Percentiles rank a stretch among this genome's conserved stretches.
Evolutionary conservation across 1,139 yeast species (phyloP).

Genomic region (Yamadazyma taylorii): DNA sequence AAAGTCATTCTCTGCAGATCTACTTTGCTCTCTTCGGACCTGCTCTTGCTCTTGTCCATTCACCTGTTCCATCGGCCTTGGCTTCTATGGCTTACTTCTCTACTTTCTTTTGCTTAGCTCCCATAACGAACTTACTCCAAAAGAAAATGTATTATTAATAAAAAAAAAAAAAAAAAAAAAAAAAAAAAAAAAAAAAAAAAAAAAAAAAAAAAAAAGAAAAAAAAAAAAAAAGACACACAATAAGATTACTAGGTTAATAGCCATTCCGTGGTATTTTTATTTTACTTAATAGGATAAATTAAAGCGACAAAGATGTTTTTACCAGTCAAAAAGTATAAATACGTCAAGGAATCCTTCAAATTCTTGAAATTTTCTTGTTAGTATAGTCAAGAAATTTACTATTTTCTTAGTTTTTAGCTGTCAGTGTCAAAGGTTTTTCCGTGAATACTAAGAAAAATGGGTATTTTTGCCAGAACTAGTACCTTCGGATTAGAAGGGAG

Average conservation of each 20-base stretch:
- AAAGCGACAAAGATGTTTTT: not conserved
- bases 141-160: not conserved
- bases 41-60: too few relatives aligned
- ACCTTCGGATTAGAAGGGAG: slow-evolving; percentile 51
- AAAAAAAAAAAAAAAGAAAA: slow-evolving; percentile 1
- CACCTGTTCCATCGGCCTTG: too few relatives aligned
- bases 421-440: not conserved
- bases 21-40: too few relatives aligned
- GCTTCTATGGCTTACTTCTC: too few relatives aligned
- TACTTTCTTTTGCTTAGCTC: too few relatives aligned
- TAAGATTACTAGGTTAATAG: not conserved
- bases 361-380: slow-evolving; percentile 7
- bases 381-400: not conserved
- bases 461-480: slow-evolving; percentile 31
- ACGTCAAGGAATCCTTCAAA: slow-evolving; percentile 1
- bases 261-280: not conserved
- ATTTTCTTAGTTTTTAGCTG: not conserved
- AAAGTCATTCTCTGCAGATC: too few relatives aligned
- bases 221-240: slow-evolving; percentile 1
- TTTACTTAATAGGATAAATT: not conserved
- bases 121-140: too few relatives aligned
- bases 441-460: slow-evolving; percentile 14
- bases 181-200: slow-evolving; percentile 1
- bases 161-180: slow-evolving; percentile 1
- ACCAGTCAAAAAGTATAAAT: slow-evolving; percentile 1